Base-by-base conservation (phyloP, 2,329 filamentous ascomycete species). In the Clonostachys byssicola region DNA sequence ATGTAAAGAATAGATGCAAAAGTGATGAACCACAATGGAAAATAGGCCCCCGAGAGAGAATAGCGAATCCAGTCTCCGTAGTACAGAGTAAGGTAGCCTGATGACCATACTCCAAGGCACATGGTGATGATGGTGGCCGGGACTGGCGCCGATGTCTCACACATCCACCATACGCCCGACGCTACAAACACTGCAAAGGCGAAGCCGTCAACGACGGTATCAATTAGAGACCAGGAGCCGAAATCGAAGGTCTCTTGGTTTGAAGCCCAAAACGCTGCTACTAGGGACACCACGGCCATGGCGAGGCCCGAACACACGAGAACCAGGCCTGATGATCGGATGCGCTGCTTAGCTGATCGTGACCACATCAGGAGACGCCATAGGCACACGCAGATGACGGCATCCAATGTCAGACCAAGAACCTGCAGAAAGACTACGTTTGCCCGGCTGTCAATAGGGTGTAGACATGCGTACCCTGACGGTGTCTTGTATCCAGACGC, bases 311-410 rank as follows among this genome's bases (percentile, higher is more conserved):
- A 66, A 9, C 67, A 50, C 2, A 70, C 49, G 6, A 80, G 54
- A 3, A 78, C 64, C 3, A 60, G 60, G 6, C 71, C 67, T 9
- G 81, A 56, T 1, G 66, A 70, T 10, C 65, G 68, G n/a, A 81
- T 58, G 4, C 74, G 70, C 34, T 62, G 58, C 51, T 69, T 74
- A 6, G 72, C 70, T 0, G 73, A 77, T 39, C 72, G 67, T 1
- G 72, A 64, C 75, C 77, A 79, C 12, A 70, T 68, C 6, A 81
- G 57, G 5, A 78, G 63, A 35, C 75, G 70, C 77, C 78, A 81
- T 3, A 69, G 49, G 10, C 77, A 57, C n/a, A 77, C 56, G 17
- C 74, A 55, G 45, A 79, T 71, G 38, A 60, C 47, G 7, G 70
- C 67, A 52, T 81, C 77, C 6, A 77, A 60, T 18, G 69, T 49